Evolutionary conservation across 2,329 filamentous ascomycete genomes (phyloP), one percentile per base, ranked within the genome.

Genomic region (Furcasterigmium furcatum): DNA sequence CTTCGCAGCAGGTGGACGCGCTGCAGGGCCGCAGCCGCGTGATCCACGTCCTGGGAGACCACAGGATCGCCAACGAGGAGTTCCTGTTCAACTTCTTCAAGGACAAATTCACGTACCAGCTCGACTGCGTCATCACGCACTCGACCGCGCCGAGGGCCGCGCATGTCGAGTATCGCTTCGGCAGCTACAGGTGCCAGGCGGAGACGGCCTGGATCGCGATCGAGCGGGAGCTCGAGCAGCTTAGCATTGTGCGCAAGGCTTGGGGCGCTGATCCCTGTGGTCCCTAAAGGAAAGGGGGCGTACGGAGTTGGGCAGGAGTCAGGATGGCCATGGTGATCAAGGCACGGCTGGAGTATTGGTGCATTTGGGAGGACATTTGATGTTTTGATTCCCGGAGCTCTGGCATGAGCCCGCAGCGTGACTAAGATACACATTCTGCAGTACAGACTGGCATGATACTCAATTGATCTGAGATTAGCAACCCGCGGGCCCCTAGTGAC

Each of bases 171-270:
- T 77, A 72, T 52, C 66, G 70, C 10, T 82, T 82, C 51, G 75
- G 74, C 1, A 79, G 75, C 45, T 81, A 70, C 47, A 70, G 76
- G 1, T 77, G 73, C 58, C 78, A 82, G 65, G 67, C 76, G 0
- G 70, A 78, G 60, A 67, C 72, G 43, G 76, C 71, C 3, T 58
- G 61, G 29, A 59, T 62, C 56, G 56, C 61, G 1, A 19, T 52
- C 13, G 19, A 41, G 27, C 34, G 38, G 5, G 45, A 44, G 20
- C 42, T 36, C 24, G 24, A 27, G 24, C 24, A 12, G 24, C 7
- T 12, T 27, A 7, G 24, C 6, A 39, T 41, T n/a, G 14, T 35
- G 27, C 14, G 9, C 32, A 35, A 35, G 14, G 6, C 8, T 10
- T 52, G 35, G 25, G 46, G 43, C 9, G 12, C 16, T 16, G 50